Evolutionary conservation across 176 grass and related monocot species (phyloP), one percentile per base, ranked within the genome.

Genomic region (Melocanna baccifera): DNA sequence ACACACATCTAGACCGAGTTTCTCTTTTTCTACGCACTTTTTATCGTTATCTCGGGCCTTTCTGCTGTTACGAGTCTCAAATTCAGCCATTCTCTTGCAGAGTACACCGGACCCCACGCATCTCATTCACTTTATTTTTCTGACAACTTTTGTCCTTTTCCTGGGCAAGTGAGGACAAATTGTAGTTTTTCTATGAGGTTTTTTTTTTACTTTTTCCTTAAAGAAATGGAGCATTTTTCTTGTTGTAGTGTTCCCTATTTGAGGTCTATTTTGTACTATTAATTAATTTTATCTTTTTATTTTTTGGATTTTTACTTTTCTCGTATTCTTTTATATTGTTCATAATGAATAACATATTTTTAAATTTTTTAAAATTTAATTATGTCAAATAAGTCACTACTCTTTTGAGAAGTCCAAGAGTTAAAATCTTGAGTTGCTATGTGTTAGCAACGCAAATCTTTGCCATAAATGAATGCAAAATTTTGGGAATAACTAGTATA

Each of bases 81-180:
- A 32, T 68, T 76, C 71, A 20, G 62, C 82, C 61, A 29, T 10
- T 56, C 36, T 18, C 6, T 45, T 57, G 47, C 12, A 18, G 57
- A 14, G 43, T 40, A 66, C 43, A 16, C 46, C 6, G 20, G 76
- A 29, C 29, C 76, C 72, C 79, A 86, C 41, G 48, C 36, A 66
- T 83, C 72, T 20, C 71, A 14, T 16, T 77, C 61, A 48, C 87
- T 64, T 69, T 73, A 12, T 75, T 76, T 79, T 41, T 52, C 25
- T 71, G 37, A 46, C 46, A 18, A 6, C 37, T 77, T 50, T 79
- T 67, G 14, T 22, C 32, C 30, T 41, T 83, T 74, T 62, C n/a
- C 3, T 19, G 3, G 3, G n/a, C 56, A 68, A 34, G 59, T 28
- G 6, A 87, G n/a, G 73, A 83, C 73, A 86, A 67, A 77, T 5